Evolutionary conservation across 352 stramenopile genomes (phyloP), one percentile per base, ranked within the genome.

Genomic region (Pythium insidiosum): DNA sequence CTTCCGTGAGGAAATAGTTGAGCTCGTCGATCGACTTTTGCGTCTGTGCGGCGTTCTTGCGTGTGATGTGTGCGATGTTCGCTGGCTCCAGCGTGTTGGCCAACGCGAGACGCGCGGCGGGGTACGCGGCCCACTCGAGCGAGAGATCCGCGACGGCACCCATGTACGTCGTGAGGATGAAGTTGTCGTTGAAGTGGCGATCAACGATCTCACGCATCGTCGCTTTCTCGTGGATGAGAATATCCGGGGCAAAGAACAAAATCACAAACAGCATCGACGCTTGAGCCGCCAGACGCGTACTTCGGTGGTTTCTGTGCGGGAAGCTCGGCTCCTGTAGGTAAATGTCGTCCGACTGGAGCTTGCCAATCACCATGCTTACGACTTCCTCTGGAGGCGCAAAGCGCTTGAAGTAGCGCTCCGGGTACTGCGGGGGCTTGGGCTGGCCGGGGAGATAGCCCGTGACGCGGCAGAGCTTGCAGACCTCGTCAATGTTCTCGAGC

Each of bases 181-280:
- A 98, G 70, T 98, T 98, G 65, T 98, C 94, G 53, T 95, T 94
- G 55, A 98, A 98, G 56, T 96, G 90, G 19, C 88, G 87, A 64
- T 98, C 93, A 4, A 97, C 91, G 45, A 98, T 95, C 62, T 97
- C 89, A 33, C 93, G 83, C 83, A 98, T 95, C 42, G 68, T 96
- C 33, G 80, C 70, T 37, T 90, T 84, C 25, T 97, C 88, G 47
- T 95, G 80, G 48, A 95, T 95, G 15, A 98, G 45, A 46, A 95
- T 94, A 22, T 93, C 75, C 0, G 93, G 86, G 10, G 87, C 83
- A 47, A 98, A 98, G 62, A 93, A 97, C 24, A 98, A 51, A 38
- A 97, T 94, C 19, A 97, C 90, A 58, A 97, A 97, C 2, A 98
- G 68, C 84, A 97, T 96, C 15, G 82, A 95, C 18, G 93, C 91